Evolutionary conservation across 2,329 filamentous ascomycete species (phyloP).

Genomic region (Hypoxylon sp.): DNA sequence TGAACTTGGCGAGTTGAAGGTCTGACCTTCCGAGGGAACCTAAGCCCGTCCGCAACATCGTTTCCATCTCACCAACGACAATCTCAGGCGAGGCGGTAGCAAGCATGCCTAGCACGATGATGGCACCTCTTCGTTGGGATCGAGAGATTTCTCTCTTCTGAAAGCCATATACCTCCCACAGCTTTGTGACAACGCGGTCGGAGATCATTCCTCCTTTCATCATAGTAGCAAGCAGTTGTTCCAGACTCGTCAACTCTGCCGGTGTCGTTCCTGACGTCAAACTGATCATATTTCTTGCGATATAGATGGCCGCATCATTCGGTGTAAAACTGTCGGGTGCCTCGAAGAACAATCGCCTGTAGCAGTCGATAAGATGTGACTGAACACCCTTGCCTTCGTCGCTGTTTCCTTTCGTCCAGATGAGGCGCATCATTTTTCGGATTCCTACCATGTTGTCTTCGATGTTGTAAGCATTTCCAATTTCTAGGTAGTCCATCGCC

Average conservation of each 20-base stretch:
- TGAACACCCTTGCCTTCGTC: conserved; percentile 99
- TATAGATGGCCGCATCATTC: conserved; percentile 93
- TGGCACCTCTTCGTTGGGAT: conserved; percentile 88
- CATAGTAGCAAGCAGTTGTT: conserved; percentile 96
- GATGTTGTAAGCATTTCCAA: conserved; percentile 95
- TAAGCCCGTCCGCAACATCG: conserved; percentile 89
- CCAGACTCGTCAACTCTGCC: conserved; percentile 92
- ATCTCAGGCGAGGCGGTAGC: conserved; percentile 92
- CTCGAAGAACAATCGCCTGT: conserved; percentile 94
- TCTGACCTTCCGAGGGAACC: conserved; percentile 82
- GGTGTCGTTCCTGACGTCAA: conserved; percentile 94
- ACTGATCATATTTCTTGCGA: conserved; percentile 98
- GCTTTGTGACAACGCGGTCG: conserved; percentile 85
- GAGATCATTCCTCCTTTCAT: conserved; percentile 91
- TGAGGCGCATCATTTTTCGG: conserved; percentile 91
- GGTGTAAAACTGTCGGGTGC: conserved; percentile 86
- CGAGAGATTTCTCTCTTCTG: conserved; percentile 93
- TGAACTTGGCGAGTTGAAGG: conserved; percentile 90
- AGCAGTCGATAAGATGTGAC: conserved; percentile 94
- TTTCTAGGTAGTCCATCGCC: conserved; percentile 97
- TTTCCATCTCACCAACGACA: conserved; percentile 93
- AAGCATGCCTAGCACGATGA: conserved; percentile 97
- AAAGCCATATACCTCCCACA: conserved; percentile 97
- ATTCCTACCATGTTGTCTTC: conserved; percentile 93
- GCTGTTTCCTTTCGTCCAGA: conserved; percentile 99